Evolutionary conservation across 768 basidiomycete species (phyloP), one percentile per base, ranked within the genome.

Genomic region (Saitozyma podzolica): DNA sequence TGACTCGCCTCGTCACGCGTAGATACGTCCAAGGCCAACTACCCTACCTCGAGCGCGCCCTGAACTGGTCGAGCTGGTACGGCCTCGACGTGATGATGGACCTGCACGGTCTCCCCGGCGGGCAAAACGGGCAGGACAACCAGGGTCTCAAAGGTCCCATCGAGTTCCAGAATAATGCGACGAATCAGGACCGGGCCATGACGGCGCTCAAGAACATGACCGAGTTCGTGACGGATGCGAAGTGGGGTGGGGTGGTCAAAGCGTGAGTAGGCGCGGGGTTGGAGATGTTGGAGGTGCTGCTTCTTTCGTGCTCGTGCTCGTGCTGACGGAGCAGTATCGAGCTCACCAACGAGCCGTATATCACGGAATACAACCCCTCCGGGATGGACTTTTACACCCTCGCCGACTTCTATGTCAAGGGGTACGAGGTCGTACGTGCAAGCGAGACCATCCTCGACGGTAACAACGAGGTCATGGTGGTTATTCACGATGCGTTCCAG

Each of bases 401-500:
- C 41, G 59, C 72, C 17, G 56, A 68, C 13, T 76, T 66, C 59
- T 69, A 74, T 57, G 64, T 70, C 41, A 45, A 72, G 37, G 72
- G 65, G 0, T 76, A 76, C 43, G 43, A 62, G 29, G 65, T 58
- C 11, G 75, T 73, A 13, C 62, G 75, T 49, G 57, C 50, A n/a
- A 58, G 59, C 41, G 73, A 70, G 50, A 50, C 68, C 42, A 68
- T 72, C 49, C 40, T 64, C 17, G 42, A 40, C 14, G 66, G 65
- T 9, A 58, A 61, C 39, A 56, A 69, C 16, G 73, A 66, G 40
- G 56, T 69, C 62, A 72, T 68, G 61, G 59, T 77, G 17, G 61
- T 77, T 42, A 69, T 77, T 29, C 73, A 74, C 59, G 75, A 77
- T 62, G 70, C 65, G 4, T 77, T 77, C 65, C 73, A 72, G 55